Evolutionary conservation across 2,329 filamentous ascomycete species (phyloP).

Genomic region (Ceratocystis harringtonii): DNA sequence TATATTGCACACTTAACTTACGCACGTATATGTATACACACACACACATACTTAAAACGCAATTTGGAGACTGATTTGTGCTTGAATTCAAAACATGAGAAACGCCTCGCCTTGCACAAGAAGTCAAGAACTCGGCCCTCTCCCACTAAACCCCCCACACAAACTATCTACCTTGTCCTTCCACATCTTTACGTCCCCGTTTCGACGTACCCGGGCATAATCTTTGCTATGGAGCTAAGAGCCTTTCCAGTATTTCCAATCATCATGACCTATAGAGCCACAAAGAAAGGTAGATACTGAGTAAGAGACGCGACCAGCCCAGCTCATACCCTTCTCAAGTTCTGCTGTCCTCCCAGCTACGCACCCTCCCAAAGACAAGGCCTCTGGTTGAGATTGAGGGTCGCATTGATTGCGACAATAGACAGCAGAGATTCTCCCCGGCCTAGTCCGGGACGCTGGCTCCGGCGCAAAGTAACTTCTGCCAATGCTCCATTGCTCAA

Average conservation of each 20-base stretch:
- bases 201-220: not conserved
- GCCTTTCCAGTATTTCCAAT: conserved; percentile 10
- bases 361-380: conserved; percentile 19
- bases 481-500: conserved; percentile 20
- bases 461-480: conserved; percentile 40
- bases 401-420: conserved; percentile 6
- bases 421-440: conserved; percentile 28
- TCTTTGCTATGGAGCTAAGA: not conserved
- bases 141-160: conserved; percentile 20
- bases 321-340: conserved; percentile 22
- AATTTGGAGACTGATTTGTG: conserved; percentile 26
- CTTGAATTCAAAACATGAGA: conserved; percentile 22
- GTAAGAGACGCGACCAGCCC: conserved; percentile 35
- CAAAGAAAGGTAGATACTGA: conserved; percentile 23
- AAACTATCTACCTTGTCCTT: conserved; percentile 27
- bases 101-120: not conserved
- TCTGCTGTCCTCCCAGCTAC: conserved; percentile 10
- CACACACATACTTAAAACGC: conserved; percentile 18
- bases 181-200: conserved; percentile 21
- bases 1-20: not conserved
- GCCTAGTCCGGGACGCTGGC: conserved; percentile 43
- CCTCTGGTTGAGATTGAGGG: conserved; percentile 12
- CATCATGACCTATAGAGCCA: not conserved
- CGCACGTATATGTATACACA: not conserved
- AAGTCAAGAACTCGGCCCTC: not conserved